These are phyloP conservation scores for Aotearoamyces nothofagi DNA, from an alignment of 2,329 filamentous ascomycete genomes.

Conservation along the genomic window DNA sequence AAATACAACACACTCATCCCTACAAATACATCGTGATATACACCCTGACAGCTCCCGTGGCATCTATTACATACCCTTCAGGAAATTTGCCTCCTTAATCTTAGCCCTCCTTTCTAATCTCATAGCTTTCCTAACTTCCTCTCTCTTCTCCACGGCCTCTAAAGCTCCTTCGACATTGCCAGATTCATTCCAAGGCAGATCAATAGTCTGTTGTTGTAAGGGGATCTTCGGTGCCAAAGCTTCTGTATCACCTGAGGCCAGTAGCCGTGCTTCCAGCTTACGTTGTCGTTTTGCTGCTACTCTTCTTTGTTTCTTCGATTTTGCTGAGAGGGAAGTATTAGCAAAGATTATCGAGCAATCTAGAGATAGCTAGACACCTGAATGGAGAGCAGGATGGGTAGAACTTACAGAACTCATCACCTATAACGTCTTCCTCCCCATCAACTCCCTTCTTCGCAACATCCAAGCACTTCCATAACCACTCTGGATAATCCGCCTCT, in stretches of 20 bases:
- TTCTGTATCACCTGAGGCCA: constrained; percentile 50
- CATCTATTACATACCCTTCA: constrained; percentile 58
- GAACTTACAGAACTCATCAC: constrained; percentile 66
- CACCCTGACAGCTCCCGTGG: too few species aligned
- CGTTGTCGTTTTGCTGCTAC: constrained; percentile 52
- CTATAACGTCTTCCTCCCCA: constrained; percentile 36
- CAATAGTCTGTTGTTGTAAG: constrained; percentile 62
- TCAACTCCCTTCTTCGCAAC: constrained; percentile 37
- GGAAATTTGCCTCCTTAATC: constrained; percentile 79
- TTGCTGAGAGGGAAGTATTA: constrained; percentile 33
- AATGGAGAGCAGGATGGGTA: neutral
- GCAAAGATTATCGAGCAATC: constrained; percentile 1
- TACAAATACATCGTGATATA: too few species aligned
- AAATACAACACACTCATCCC: too few species aligned
- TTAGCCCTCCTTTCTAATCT: constrained; percentile 56
- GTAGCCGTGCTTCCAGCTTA: constrained; percentile 38
- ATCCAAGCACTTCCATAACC: constrained; percentile 63
- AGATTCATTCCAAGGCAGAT: constrained; percentile 37
- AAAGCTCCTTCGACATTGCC: constrained; percentile 23
- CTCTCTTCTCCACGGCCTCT: constrained; percentile 33
- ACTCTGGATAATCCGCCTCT: constrained; percentile 64
- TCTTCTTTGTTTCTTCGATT: constrained; percentile 70
- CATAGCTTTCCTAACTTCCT: constrained; percentile 55
- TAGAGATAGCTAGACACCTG: neutral
- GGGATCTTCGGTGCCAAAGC: constrained; percentile 55